These are phyloP conservation scores for Penicillium sp. DNA, from an alignment of 2,329 filamentous ascomycete species.

Conservation along the genomic window DNA sequence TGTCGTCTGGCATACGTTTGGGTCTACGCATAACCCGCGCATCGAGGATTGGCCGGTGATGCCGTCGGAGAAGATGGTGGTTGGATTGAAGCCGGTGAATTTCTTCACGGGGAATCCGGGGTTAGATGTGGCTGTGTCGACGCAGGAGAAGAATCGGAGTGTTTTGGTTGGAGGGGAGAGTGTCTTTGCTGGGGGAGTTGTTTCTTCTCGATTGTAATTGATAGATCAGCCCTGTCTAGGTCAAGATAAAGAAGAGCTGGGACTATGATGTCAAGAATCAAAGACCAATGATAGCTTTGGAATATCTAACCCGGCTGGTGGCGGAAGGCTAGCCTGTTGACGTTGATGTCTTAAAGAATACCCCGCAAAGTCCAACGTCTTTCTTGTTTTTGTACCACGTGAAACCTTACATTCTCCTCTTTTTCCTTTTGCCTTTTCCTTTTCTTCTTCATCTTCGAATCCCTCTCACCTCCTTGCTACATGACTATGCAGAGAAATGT, in stretches of 20 bases:
- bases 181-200: background rate
- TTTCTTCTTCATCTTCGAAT: background rate
- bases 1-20: slow-evolving; percentile 44
- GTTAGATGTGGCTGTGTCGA: slow-evolving; percentile 25
- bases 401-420: background rate
- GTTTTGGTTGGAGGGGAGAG: slow-evolving; percentile 13
- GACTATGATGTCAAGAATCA: background rate
- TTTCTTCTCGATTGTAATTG: slow-evolving; percentile 10
- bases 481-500: background rate
- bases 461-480: background rate
- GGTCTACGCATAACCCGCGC: slow-evolving; percentile 47
- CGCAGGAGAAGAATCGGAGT: slow-evolving; percentile 23
- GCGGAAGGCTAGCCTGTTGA: background rate
- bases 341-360: background rate
- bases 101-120: slow-evolving; percentile 27
- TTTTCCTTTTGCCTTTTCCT: background rate
- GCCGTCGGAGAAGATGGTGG: slow-evolving; percentile 32
- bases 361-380: slow-evolving; percentile 1
- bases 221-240: background rate
- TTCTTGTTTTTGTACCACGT: slow-evolving; percentile 1
- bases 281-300: background rate
- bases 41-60: slow-evolving; percentile 48
- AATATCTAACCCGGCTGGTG: background rate
- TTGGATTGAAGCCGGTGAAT: slow-evolving; percentile 28
- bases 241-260: background rate